These are phyloP conservation scores for Peterozyma xylosa DNA, from an alignment of 805 yeast species.

Conservation along the genomic window DNA sequence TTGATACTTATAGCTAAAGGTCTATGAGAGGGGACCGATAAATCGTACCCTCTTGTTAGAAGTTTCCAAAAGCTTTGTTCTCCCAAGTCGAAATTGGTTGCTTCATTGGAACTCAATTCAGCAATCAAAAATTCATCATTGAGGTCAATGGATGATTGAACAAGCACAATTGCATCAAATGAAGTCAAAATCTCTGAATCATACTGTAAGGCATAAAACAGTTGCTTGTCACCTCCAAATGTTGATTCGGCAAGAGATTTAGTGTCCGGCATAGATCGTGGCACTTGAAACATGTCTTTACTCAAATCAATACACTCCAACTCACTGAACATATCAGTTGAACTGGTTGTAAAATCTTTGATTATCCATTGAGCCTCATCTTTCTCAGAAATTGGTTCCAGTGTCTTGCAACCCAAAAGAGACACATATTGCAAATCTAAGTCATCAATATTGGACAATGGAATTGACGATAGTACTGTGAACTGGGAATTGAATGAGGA, in stretches of 20 bases:
- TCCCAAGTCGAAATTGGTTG: conserved; percentile 19
- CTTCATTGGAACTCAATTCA: conserved; percentile 21
- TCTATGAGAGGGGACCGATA: conserved; percentile 33
- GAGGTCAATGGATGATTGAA: conserved; percentile 18
- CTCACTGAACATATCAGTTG: conserved; percentile 27
- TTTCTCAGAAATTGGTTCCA: background rate
- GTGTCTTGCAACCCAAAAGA: conserved; percentile 5
- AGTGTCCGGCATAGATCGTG: conserved; percentile 36
- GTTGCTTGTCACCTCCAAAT: conserved; percentile 36
- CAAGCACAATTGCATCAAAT: conserved; percentile 45
- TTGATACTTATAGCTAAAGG: conserved; percentile 39
- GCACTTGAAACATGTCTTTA: conserved; percentile 32
- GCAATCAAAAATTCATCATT: conserved; percentile 28
- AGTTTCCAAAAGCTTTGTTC: conserved; percentile 27
- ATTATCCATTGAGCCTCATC: conserved; percentile 1
- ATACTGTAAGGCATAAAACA: conserved; percentile 42
- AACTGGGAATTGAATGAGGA: background rate
- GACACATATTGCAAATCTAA: background rate
- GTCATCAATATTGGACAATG: background rate
- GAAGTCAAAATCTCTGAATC: conserved; percentile 27
- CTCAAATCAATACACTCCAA: conserved; percentile 40
- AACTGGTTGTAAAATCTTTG: conserved; percentile 29
- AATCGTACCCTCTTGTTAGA: conserved; percentile 28
- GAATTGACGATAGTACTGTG: conserved; percentile 5
- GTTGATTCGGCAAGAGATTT: conserved; percentile 44